Conservation (phyloP, 495 filamentous ascomycete genomes). For the Lepraria neglecta region DNA sequence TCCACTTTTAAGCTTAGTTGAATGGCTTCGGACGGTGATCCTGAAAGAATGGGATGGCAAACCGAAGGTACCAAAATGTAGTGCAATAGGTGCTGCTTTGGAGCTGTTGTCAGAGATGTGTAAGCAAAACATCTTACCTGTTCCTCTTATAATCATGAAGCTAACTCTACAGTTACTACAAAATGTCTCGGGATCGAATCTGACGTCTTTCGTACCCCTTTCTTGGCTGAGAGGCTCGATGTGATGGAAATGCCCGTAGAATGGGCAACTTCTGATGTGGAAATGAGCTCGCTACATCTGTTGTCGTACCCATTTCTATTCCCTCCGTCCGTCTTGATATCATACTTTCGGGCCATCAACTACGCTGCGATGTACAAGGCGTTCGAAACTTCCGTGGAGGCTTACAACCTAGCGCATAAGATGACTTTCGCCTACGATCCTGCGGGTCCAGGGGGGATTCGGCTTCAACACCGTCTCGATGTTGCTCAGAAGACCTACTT, state of each 20-base stretch:
- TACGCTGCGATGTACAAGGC: constrained; percentile 72
- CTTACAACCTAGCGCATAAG: constrained; percentile 53
- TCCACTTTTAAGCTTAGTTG: constrained; percentile 53
- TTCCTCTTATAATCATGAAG: neutral
- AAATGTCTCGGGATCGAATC: neutral
- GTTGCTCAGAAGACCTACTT: constrained; percentile 64
- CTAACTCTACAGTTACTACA: constrained; percentile 2
- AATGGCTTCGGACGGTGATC: constrained; percentile 72
- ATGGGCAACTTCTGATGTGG: constrained; percentile 53
- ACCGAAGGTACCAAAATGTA: constrained; percentile 57
- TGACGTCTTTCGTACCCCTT: constrained; percentile 63
- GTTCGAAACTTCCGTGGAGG: constrained; percentile 62
- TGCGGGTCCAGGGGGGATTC: constrained; percentile 39
- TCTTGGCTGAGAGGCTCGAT: constrained; percentile 73
- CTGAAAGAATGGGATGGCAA: constrained; percentile 72
- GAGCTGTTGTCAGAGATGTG: constrained; percentile 68
- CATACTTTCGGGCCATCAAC: constrained; percentile 86
- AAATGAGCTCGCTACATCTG: constrained; percentile 63
- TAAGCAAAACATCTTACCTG: constrained; percentile 35
- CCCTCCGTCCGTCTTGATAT: constrained; percentile 60
- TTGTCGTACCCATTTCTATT: constrained; percentile 81
- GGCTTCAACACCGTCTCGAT: constrained; percentile 55
- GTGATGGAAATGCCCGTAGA: constrained; percentile 64
- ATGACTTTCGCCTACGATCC: constrained; percentile 43
- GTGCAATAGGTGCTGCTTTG: constrained; percentile 65